Evolutionary conservation across 306 rosid species (phyloP), one percentile per base, ranked within the genome.

Genomic region (Trifolium pratense): DNA sequence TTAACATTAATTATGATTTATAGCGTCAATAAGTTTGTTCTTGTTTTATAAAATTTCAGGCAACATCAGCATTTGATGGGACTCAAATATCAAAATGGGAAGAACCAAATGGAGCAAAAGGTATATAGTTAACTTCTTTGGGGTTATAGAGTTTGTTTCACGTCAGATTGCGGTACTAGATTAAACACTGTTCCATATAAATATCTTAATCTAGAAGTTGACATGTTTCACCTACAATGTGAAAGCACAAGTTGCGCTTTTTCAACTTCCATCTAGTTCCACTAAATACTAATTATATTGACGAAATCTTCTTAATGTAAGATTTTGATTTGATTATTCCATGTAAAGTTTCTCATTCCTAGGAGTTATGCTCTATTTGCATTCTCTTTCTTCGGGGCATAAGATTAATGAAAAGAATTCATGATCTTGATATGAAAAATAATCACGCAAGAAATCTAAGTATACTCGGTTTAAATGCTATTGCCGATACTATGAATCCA

Each of bases 91-190:
- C 90, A 36, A 94, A 91, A 89, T 94, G 98, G 98, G 98, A 91
- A 86, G 98, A 91, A 73, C 97, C 98, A 74, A 84, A 81, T 62
- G 98, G 98, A 70, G 98, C 94, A 59, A 78, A 74, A 89, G 98
- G 98, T 93, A 84, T 89, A 82, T 66, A 32, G 21, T 58, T 39
- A 65, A 66, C 21, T 51, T 71, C 20, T 29, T 80, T 68, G 67
- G 49, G 73, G 15, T 69, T 51, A 11, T 75, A 15, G 40, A 71
- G 68, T 51, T 64, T 65, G 49, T 15, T 64, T 65, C 11, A 56
- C 2, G 16, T 21, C 36, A 55, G 42, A 55, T 45, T 68, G 45
- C 53, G 48, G 7, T 74, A 3, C 49, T 68, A 46, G 66, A n/a
- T 57, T 62, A 16, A 18, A 56, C 45, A 53, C 39, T 39, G 42